Conservation (phyloP, 352 stramenopile species). For the Globisporangium acanthophoron region DNA sequence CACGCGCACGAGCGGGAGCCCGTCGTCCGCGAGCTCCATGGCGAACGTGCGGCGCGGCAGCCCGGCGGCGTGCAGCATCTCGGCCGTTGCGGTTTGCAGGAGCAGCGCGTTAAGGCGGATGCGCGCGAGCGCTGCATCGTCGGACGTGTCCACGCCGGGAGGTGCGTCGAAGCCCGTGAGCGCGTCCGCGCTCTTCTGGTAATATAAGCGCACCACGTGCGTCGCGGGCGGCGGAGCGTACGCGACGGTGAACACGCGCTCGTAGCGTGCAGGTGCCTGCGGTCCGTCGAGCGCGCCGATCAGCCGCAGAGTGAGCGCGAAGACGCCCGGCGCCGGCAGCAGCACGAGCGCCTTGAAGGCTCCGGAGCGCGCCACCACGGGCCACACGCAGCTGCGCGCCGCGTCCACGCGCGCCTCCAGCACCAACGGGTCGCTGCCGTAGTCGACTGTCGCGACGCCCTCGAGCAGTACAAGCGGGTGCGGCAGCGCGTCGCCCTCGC, state of each 20-base stretch:
- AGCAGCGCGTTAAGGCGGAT: constrained; percentile 56
- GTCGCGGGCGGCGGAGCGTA: constrained; percentile 24
- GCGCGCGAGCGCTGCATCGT: constrained; percentile 36
- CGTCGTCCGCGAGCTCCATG: constrained; percentile 40
- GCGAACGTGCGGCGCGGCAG: constrained; percentile 44
- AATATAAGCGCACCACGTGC: constrained; percentile 61
- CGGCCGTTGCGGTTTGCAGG: constrained; percentile 46
- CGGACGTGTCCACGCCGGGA: constrained; percentile 41
- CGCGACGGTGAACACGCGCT: constrained; percentile 28
- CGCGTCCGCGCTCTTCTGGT: constrained; percentile 48
- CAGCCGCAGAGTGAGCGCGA: constrained; percentile 23
- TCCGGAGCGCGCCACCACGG: constrained; percentile 28
- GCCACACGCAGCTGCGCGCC: constrained; percentile 29
- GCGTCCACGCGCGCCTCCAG: constrained; percentile 36
- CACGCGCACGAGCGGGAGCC: constrained; percentile 44
- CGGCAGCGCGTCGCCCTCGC: constrained; percentile 64
- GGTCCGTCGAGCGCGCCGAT: not conserved
- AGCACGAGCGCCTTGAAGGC: constrained; percentile 62
- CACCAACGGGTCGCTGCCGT: constrained; percentile 19
- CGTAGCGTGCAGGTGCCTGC: not conserved
- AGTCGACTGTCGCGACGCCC: constrained; percentile 19
- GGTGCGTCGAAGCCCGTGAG: constrained; percentile 47
- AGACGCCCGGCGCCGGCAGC: constrained; percentile 40
- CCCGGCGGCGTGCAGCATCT: constrained; percentile 40
- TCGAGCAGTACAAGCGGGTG: constrained; percentile 59